These are phyloP conservation scores for Erythrobasidium yunnanense DNA, from an alignment of 768 basidiomycete genomes.

Conservation along the genomic window DNA sequence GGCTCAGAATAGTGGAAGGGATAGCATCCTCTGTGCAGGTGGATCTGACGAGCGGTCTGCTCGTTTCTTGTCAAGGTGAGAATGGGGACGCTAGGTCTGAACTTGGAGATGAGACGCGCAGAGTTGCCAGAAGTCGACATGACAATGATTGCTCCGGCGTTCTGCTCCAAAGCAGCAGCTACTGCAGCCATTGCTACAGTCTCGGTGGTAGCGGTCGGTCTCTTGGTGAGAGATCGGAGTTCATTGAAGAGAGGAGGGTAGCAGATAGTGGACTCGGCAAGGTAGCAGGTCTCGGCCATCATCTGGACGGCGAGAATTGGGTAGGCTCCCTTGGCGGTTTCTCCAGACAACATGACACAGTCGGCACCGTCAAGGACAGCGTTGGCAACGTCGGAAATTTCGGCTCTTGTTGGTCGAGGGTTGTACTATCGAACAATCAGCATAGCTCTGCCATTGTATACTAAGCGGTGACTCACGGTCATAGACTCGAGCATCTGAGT, in stretches of 20 bases:
- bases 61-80: conserved; percentile 92
- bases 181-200: conserved; percentile 94
- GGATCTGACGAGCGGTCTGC: conserved; percentile 90
- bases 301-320: conserved; percentile 77
- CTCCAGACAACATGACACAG: conserved; percentile 99
- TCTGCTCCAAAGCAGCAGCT: conserved; percentile 86
- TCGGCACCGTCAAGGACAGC: conserved; percentile 97
- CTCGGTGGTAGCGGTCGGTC: conserved; percentile 87
- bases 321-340: conserved; percentile 95
- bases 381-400: conserved; percentile 98
- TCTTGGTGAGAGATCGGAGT: conserved; percentile 61
- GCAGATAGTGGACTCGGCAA: conserved; percentile 90
- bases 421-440: conserved; percentile 52
- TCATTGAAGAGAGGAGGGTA: conserved; percentile 81
- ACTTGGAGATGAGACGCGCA: conserved; percentile 90
- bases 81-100: conserved; percentile 83
- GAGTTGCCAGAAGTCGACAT: conserved; percentile 94
- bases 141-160: conserved; percentile 87
- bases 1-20: conserved; percentile 94
- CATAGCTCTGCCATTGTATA: not conserved
- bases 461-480: conserved; percentile 32
- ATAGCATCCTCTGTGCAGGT: conserved; percentile 91
- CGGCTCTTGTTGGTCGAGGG: conserved; percentile 94
- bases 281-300: conserved; percentile 99
- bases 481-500: conserved; percentile 90